Conservation (phyloP, 768 basidiomycete species). For the Tremella mesenterica region DNA sequence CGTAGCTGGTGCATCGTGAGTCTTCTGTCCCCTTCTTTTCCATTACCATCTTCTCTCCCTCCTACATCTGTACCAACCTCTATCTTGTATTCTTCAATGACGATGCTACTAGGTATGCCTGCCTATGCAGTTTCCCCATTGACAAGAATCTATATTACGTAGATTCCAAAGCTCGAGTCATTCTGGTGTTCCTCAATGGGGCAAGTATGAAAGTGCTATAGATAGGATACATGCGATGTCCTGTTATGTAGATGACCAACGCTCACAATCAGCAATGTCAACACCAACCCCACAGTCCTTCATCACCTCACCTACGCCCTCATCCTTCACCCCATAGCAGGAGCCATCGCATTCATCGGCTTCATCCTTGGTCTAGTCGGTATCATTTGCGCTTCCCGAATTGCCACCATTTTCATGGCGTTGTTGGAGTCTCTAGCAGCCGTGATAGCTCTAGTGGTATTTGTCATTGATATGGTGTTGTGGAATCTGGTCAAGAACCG, state of each 20-base stretch:
- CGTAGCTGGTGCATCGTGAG: constrained; percentile 19
- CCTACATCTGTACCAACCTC: too few species aligned
- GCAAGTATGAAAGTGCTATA: not conserved
- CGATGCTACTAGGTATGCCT: too few species aligned
- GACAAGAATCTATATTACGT: too few species aligned
- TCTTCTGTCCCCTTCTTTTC: constrained; percentile 2
- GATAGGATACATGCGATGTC: not conserved
- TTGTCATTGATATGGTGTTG: constrained; percentile 69
- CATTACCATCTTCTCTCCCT: not conserved
- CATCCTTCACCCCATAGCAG: constrained; percentile 70
- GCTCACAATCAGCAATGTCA: constrained; percentile 32
- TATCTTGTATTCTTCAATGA: too few species aligned
- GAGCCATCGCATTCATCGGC: constrained; percentile 37
- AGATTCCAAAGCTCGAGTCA: too few species aligned
- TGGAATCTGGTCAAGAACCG: constrained; percentile 62
- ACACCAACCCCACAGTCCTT: constrained; percentile 52
- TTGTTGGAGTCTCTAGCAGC: constrained; percentile 59
- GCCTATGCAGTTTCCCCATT: too few species aligned
- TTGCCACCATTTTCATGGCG: constrained; percentile 69
- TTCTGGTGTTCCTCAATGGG: too few species aligned
- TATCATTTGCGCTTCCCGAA: constrained; percentile 57
- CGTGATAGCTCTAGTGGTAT: constrained; percentile 60
- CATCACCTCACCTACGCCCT: constrained; percentile 64
- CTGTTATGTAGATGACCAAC: not conserved
- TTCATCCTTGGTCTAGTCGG: constrained; percentile 47